phyloP scores from a whole-genome alignment of 495 filamentous ascomycete genomes.

The Sphaerosporella brunnea region DNA sequence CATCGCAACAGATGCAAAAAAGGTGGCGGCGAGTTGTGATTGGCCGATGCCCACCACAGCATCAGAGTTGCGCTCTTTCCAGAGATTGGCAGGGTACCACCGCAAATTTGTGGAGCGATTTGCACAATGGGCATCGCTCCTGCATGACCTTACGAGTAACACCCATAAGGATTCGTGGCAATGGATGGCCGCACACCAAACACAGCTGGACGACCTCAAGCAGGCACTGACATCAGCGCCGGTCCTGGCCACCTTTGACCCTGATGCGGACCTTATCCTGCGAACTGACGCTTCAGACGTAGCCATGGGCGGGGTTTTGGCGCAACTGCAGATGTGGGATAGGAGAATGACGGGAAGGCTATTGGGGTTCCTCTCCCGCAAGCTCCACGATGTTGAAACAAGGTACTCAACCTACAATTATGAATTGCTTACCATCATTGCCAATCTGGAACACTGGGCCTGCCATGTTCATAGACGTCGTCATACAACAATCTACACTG shows the following conservation, averaged over 20 bases:
- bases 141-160: background rate
- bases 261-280: background rate
- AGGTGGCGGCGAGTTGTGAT: background rate
- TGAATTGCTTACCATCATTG: background rate
- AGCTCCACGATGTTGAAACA: background rate
- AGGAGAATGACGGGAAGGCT: background rate
- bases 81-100: background rate
- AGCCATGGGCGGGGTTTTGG: background rate
- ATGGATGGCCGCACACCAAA: background rate
- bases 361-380: background rate
- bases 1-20: background rate
- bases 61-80: background rate
- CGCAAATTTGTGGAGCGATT: background rate
- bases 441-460: too few species aligned
- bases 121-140: background rate
- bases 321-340: background rate
- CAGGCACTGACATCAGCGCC: too few species aligned
- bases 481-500: background rate
- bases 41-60: background rate
- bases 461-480: too few species aligned
- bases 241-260: background rate
- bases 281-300: conserved; percentile 1
- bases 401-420: background rate
- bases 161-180: background rate
- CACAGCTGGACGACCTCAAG: background rate